Percentiles rank a stretch among this genome's conserved stretches.
phyloP scores from a whole-genome alignment of 164 flowering plant genomes.

The Chloranthus sessilifolius region DNA sequence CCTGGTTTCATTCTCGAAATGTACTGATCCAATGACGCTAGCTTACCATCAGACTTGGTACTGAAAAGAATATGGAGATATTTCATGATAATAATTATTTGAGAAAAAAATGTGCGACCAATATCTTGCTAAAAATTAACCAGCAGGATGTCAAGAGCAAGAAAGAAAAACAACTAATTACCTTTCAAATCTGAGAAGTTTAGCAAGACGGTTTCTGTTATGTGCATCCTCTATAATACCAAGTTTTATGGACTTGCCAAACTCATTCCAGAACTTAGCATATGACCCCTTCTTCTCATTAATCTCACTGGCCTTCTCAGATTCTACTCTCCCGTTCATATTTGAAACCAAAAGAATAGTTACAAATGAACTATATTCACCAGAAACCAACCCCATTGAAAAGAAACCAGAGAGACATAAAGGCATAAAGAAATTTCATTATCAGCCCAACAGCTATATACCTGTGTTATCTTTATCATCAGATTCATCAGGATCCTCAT shows the following conservation, averaged over 20 bases:
- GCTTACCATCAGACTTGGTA: slow-evolving; percentile 78
- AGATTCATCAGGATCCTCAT: slow-evolving; percentile 92
- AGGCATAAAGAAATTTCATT: too few species aligned
- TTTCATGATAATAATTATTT: too few species aligned
- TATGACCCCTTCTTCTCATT: slow-evolving; percentile 93
- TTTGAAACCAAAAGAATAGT: neutral
- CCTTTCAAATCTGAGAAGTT: slow-evolving; percentile 96
- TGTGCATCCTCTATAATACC: slow-evolving; percentile 96
- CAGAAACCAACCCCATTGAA: neutral
- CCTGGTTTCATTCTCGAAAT: slow-evolving; percentile 92
- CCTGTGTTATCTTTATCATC: slow-evolving; percentile 72
- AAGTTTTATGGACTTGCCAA: slow-evolving; percentile 93
- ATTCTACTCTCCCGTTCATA: slow-evolving; percentile 31
- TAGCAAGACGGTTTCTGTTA: slow-evolving; percentile 91
- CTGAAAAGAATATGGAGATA: slow-evolving; percentile 49
- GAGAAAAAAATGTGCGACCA: too few species aligned
- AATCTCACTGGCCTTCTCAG: slow-evolving; percentile 50
- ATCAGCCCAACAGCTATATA: slow-evolving; percentile 15
- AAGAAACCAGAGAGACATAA: too few species aligned
- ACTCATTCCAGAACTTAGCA: slow-evolving; percentile 93
- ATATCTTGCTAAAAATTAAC: too few species aligned
- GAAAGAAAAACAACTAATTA: slow-evolving; percentile 17
- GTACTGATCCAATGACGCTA: slow-evolving; percentile 87
- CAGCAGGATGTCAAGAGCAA: too few species aligned
- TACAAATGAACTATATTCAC: neutral